Base-by-base conservation (phyloP, 352 stramenopile genomes). In the Phytophthora aleatoria region DNA sequence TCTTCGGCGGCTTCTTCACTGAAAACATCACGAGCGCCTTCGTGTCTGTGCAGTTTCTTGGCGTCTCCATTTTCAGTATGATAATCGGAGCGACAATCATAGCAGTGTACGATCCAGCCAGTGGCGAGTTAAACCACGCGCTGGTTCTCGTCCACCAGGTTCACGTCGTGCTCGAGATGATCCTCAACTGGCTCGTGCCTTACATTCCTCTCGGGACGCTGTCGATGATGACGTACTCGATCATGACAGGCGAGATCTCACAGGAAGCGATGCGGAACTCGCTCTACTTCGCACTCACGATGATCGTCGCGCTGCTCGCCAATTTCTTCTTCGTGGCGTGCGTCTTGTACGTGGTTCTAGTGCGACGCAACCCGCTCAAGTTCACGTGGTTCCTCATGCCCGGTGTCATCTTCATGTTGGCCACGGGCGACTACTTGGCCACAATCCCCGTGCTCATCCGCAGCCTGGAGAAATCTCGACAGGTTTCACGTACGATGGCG, bases 141-240 rank as follows among this genome's bases (percentile, higher is more conserved):
- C 78, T 84, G 16, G 64, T 88, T 24, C 66, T 91, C 4, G 71
- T 89, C 38, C 77, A 80, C 50, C 82, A 91, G 57, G 53, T 87
- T 7, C 59, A 87, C 50, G 48, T 87, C 16, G 77, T 89, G 52
- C 67, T 89, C 20, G 82, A 89, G 51, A 71, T 86, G 56, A 82
- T 89, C n/a, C 66, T 91, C 38, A 91, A 89, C 65, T 91, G 79
- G 76, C 31, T 89, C 12, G 76, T 91, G 36, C 57, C 62, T 6
- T 89, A 76, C 57, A 76, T 82, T 43, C 77, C 82, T 1, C 47
- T 87, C 4, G 72, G 73, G 28, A 85, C 76, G 44, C 48, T 85
- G 38, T 80, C 72, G 9, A 79, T 79, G 59, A 80, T 88, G 57
- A 75, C 73, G 5, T 85, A 69, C 57, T 80, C 71, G 27, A 76